phyloP scores from a whole-genome alignment of 2,329 filamentous ascomycete genomes.

The Colletotrichum theobromicola region DNA sequence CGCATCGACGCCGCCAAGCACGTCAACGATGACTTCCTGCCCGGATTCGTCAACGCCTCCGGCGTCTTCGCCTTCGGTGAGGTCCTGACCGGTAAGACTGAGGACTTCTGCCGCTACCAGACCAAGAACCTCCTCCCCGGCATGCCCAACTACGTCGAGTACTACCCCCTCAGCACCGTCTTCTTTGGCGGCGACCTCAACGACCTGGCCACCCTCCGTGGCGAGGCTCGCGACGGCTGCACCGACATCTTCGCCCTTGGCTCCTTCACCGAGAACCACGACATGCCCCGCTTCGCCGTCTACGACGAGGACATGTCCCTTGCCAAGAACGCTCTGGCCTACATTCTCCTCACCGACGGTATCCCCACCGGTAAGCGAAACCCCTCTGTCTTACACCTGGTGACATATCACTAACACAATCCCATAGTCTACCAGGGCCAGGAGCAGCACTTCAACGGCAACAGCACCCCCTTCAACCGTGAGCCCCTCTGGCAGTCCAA shows the following conservation, averaged over 20 bases:
- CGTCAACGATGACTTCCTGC: slow-evolving; percentile 65
- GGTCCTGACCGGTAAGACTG: slow-evolving; percentile 58
- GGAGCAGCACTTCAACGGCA: slow-evolving; percentile 62
- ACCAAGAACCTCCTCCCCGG: slow-evolving; percentile 60
- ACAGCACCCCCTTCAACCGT: slow-evolving; percentile 55
- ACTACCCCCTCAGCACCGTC: slow-evolving; percentile 34
- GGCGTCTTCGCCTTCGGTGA: slow-evolving; percentile 69
- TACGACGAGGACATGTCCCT: slow-evolving; percentile 58
- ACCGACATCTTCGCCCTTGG: slow-evolving; percentile 34
- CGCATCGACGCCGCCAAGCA: slow-evolving; percentile 69
- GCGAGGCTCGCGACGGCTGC: slow-evolving; percentile 12
- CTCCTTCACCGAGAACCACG: slow-evolving; percentile 64
- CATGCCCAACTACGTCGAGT: slow-evolving; percentile 64
- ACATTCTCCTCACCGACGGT: slow-evolving; percentile 63
- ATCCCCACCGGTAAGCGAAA: slow-evolving; percentile 53
- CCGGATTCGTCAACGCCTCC: slow-evolving; percentile 55
- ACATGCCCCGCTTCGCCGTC: slow-evolving; percentile 53
- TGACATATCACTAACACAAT: background rate
- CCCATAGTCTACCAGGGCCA: slow-evolving; percentile 65
- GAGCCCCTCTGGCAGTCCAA: slow-evolving; percentile 64
- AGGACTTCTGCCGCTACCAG: slow-evolving; percentile 60
- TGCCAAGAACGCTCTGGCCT: slow-evolving; percentile 66
- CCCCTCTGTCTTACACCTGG: too few species aligned
- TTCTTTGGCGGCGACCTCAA: slow-evolving; percentile 28
- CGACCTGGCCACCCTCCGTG: slow-evolving; percentile 30